Evolutionary conservation across 805 yeast species (phyloP), one percentile per base, ranked within the genome.

Genomic region (Candida hispaniensis): DNA sequence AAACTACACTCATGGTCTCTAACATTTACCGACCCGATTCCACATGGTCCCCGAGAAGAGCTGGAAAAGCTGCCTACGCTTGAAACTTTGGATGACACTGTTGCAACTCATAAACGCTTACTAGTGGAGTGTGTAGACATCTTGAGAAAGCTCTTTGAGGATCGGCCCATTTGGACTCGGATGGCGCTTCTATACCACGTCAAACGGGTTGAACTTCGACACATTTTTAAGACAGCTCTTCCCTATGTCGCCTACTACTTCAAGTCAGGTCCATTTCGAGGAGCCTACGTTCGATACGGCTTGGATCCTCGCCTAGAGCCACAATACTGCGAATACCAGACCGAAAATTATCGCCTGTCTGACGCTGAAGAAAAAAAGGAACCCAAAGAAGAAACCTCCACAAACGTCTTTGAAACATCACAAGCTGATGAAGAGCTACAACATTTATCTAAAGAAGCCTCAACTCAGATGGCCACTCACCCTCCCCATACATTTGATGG

Each of bases 261-360:
- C 52, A 73, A 79, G 21, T 79, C 79, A 49, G 98, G 98, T 0
- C 98, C 97, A 0, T 91, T 94, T 94, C 67, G 97, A 47, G 83
- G 82, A 41, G 72, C 91, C 7, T 83, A 78, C 52, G 74, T 85
- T 27, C 69, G 62, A 44, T 73, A 75, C 45, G 96, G 95, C 1
- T 64, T 75, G 23, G 81, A 88, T 55, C 96, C 97, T 0, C 60
- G 69, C 25, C 47, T 56, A 2, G 73, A 77, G 29, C 47, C 58
- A 1, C 51, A 60, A 8, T 75, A 64, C 46, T 75, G 80, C 41
- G 56, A 55, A 19, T 83, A 73, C 51, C 98, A 91, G 58, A 77
- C 86, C 13, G 96, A 86, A 55, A 76, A 80, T 38, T 91, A 86
- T 58, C 68, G 85, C 21, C 60, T 72, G 5, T 54, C 60, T 3